phyloP scores from a whole-genome alignment of 164 flowering plant species.

The Taxillus chinensis region DNA sequence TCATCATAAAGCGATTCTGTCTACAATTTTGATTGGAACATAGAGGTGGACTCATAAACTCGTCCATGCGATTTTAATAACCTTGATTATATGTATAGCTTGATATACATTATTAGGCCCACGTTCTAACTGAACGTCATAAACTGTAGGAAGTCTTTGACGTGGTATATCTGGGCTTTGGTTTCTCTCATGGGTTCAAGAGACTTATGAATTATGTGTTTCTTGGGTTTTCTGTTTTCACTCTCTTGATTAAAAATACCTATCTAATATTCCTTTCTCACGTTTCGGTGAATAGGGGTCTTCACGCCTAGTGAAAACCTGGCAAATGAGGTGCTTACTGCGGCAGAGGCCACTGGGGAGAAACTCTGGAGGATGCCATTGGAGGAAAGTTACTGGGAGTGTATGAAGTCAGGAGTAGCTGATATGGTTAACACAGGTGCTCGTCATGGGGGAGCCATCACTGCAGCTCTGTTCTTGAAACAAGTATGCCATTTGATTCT shows the following conservation, averaged over 20 bases:
- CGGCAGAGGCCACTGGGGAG: constrained; percentile 75
- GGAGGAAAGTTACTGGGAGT: constrained; percentile 97
- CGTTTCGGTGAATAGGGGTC: constrained; percentile 34
- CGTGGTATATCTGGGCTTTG: no score
- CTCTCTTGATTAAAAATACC: neutral
- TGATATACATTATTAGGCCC: no score
- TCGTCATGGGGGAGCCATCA: constrained; percentile 83
- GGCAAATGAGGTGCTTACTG: constrained; percentile 66
- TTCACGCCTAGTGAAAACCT: constrained; percentile 91
- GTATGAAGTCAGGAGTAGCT: constrained; percentile 95
- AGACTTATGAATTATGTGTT: neutral
- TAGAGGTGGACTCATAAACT: no score
- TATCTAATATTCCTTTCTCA: neutral
- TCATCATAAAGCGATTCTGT: no score
- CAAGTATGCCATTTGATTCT: constrained; percentile 37
- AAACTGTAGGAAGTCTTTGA: no score
- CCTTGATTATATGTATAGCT: no score
- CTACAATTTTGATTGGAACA: no score
- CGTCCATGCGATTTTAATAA: no score
- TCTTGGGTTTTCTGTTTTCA: neutral
- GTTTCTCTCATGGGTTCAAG: no score
- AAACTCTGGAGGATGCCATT: constrained; percentile 92
- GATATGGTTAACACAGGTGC: constrained; percentile 96
- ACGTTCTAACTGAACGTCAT: no score
- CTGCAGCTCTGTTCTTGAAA: constrained; percentile 90